Evolutionary conservation across 805 yeast species (phyloP).

Genomic region (Schizosaccharomyces osmophilus): DNA sequence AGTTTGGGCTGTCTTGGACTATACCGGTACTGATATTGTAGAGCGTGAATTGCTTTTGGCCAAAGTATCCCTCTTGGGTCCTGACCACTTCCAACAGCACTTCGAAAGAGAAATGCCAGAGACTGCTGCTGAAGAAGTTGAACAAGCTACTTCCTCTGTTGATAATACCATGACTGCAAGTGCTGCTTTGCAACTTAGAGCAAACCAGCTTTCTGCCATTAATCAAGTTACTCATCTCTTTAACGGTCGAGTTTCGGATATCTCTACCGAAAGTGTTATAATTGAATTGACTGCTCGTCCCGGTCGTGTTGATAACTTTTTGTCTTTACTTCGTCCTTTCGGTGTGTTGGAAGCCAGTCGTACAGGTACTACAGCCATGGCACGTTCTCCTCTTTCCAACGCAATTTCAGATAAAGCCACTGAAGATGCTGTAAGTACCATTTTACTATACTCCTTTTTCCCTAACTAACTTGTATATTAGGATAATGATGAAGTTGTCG

Average conservation of each 20-base stretch:
- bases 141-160: slow-evolving; percentile 12
- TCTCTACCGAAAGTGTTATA: slow-evolving; percentile 77
- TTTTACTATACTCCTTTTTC: not conserved
- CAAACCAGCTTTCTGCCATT: slow-evolving; percentile 65
- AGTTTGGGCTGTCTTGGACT: slow-evolving; percentile 90
- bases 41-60: slow-evolving; percentile 78
- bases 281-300: slow-evolving; percentile 91
- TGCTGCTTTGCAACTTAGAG: slow-evolving; percentile 68
- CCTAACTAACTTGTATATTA: not conserved
- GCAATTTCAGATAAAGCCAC: not conserved
- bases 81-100: slow-evolving; percentile 56
- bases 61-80: slow-evolving; percentile 78
- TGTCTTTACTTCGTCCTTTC: slow-evolving; percentile 77
- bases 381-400: slow-evolving; percentile 33
- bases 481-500: not conserved
- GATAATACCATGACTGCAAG: slow-evolving; percentile 13
- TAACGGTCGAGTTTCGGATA: slow-evolving; percentile 82
- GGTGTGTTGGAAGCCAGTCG: slow-evolving; percentile 91
- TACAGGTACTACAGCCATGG: slow-evolving; percentile 95
- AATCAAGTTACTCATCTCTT: slow-evolving; percentile 59
- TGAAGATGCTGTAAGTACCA: not conserved
- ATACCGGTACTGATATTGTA: slow-evolving; percentile 70
- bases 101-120: slow-evolving; percentile 12
- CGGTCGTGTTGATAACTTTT: slow-evolving; percentile 60
- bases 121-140: slow-evolving; percentile 8